A percentile compares a stretch with the other conserved stretches of the same genome.
phyloP scores from a whole-genome alignment of 2,329 filamentous ascomycete genomes.

The Dichotomopilus funicola region DNA sequence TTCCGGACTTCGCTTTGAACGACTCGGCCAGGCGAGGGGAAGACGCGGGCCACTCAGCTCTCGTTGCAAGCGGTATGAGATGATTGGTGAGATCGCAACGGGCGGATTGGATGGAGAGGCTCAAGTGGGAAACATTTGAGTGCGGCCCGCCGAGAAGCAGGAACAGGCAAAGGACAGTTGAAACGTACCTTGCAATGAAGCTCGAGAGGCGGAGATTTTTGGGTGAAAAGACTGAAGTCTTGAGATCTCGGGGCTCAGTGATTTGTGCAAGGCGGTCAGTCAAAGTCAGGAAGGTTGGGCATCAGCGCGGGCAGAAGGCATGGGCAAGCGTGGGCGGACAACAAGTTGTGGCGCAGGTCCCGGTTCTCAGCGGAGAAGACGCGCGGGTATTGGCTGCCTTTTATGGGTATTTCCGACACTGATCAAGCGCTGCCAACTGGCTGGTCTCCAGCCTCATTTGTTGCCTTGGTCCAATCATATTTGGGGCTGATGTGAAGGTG shows the following conservation, averaged over 20 bases:
- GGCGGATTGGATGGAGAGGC: constrained; percentile 15
- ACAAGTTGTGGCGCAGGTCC: constrained; percentile 22
- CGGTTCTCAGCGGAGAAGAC: constrained; percentile 12
- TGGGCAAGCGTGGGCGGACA: constrained; percentile 10
- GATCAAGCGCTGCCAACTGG: constrained; percentile 25
- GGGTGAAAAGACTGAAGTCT: constrained; percentile 6
- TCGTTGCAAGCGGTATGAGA: constrained; percentile 25
- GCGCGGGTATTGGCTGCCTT: constrained; percentile 14
- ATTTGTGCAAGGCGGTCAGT: constrained; percentile 31
- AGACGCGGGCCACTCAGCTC: constrained; percentile 27
- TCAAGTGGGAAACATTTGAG: constrained; percentile 2
- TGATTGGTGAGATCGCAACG: constrained; percentile 27
- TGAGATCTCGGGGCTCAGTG: constrained; percentile 16
- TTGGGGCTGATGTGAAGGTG: neutral
- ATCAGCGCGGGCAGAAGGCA: constrained; percentile 26
- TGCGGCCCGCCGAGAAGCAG: constrained; percentile 4
- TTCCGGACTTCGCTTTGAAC: constrained; percentile 24
- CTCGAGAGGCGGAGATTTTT: constrained; percentile 7
- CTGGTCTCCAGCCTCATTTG: constrained; percentile 23
- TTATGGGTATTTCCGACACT: constrained; percentile 10
- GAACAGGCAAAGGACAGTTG: neutral
- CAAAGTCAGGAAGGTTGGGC: constrained; percentile 29
- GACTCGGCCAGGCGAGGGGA: constrained; percentile 21
- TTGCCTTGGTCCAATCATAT: constrained; percentile 12
- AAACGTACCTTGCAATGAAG: constrained; percentile 18